These are phyloP conservation scores for Gossypium raimondii DNA, from an alignment of 345 rosid species.

Conservation along the genomic window DNA sequence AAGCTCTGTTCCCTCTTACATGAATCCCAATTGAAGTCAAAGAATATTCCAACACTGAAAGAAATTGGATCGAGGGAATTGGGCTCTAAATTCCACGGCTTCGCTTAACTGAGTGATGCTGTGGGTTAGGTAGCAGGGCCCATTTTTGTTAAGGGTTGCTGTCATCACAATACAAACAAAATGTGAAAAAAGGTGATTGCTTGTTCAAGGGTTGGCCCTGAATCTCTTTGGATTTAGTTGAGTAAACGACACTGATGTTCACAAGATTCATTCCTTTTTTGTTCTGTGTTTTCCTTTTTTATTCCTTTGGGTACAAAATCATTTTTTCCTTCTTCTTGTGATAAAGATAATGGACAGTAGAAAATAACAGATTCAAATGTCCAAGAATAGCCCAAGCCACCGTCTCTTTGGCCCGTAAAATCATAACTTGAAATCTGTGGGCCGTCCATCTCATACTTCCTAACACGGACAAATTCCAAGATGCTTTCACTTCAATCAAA, in stretches of 20 bases:
- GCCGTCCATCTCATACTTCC: not conserved
- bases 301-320: not conserved
- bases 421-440: not conserved
- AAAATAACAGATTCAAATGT: not conserved
- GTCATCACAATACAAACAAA: not conserved
- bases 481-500: not conserved
- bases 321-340: not conserved
- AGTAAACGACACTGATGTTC: not conserved
- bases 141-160: not conserved
- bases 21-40: too few relatives aligned
- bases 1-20: too few relatives aligned
- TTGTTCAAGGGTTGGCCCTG: not conserved
- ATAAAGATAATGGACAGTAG: not conserved
- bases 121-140: not conserved
- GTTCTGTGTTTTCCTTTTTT: not conserved
- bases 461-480: not conserved
- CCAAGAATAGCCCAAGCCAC: not conserved
- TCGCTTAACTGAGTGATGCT: not conserved
- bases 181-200: not conserved
- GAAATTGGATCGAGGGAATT: not conserved
- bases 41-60: not conserved
- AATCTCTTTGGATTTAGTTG: not conserved
- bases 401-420: not conserved
- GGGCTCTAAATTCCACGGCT: slow-evolving; percentile 7
- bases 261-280: not conserved